Evolutionary conservation across 2,329 filamentous ascomycete genomes (phyloP).

Genomic region (Penicillium verrucosum): DNA sequence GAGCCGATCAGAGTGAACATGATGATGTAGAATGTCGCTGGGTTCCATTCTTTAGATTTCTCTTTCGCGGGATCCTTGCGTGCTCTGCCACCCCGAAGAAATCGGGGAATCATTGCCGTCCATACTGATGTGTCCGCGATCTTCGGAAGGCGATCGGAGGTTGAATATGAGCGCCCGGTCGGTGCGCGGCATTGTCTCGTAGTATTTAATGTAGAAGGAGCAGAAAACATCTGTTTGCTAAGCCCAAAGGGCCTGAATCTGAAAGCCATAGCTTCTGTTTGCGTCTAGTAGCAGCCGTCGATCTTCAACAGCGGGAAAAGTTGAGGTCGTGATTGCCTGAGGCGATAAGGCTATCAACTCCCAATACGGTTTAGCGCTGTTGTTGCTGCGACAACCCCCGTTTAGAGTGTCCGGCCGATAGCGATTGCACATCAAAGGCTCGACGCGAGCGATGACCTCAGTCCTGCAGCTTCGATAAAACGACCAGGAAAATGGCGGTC

Average conservation of each 20-base stretch:
- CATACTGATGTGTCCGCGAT: slow-evolving; percentile 62
- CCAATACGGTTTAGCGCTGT: slow-evolving; percentile 15
- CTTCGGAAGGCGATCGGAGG: slow-evolving; percentile 33
- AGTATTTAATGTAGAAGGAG: neutral
- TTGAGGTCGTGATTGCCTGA: slow-evolving; percentile 9
- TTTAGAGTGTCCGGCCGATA: slow-evolving; percentile 19
- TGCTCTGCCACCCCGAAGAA: slow-evolving; percentile 38
- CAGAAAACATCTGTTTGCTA: slow-evolving; percentile 1
- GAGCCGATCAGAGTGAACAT: slow-evolving; percentile 87
- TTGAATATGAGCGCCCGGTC: slow-evolving; percentile 16
- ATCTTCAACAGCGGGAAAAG: slow-evolving; percentile 9
- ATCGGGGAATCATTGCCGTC: slow-evolving; percentile 66
- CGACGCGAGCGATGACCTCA: slow-evolving; percentile 15
- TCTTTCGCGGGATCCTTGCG: slow-evolving; percentile 30
- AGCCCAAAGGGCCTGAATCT: slow-evolving; percentile 17
- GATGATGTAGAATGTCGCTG: slow-evolving; percentile 75
- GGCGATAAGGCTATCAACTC: slow-evolving; percentile 14
- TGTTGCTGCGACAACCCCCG: slow-evolving; percentile 35
- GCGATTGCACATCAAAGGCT: slow-evolving; percentile 22
- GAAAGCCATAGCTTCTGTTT: slow-evolving; percentile 18
- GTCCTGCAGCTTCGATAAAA: slow-evolving; percentile 13
- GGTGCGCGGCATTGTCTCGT: slow-evolving; percentile 5
- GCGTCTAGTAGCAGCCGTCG: neutral
- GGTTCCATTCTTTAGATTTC: slow-evolving; percentile 68
- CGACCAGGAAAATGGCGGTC: slow-evolving; percentile 30